Percentiles rank a stretch among this genome's conserved stretches.
phyloP scores from a whole-genome alignment of 805 yeast species.

The Torulaspora franciscae region DNA sequence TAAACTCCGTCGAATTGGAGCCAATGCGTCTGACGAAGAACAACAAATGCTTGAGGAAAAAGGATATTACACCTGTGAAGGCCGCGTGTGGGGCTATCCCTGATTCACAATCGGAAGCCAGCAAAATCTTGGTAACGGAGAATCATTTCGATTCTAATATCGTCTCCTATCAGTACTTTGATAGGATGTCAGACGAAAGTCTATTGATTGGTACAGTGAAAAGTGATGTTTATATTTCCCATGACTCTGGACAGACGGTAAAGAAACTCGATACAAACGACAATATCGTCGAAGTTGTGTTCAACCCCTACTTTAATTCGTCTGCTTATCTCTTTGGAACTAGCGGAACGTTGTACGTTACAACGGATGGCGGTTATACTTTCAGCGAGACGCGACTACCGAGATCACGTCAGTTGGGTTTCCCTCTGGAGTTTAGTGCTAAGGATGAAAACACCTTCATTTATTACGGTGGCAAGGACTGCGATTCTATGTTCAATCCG shows the following conservation, averaged over 20 bases:
- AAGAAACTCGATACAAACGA: slow-evolving; percentile 35
- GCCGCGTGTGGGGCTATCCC: slow-evolving; percentile 26
- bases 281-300: slow-evolving; percentile 46
- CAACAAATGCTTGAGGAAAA: slow-evolving; percentile 24
- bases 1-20: slow-evolving; percentile 10
- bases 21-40: slow-evolving; percentile 19
- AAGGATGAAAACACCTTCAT: slow-evolving; percentile 53
- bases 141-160: slow-evolving; percentile 51
- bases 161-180: slow-evolving; percentile 47
- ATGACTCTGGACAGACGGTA: slow-evolving; percentile 60
- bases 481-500: slow-evolving; percentile 43
- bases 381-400: slow-evolving; percentile 51
- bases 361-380: slow-evolving; percentile 62
- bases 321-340: slow-evolving; percentile 42
- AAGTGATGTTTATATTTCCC: slow-evolving; percentile 57
- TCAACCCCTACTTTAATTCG: slow-evolving; percentile 46
- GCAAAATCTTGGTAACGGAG: slow-evolving; percentile 37
- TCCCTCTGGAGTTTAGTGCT: slow-evolving; percentile 59
- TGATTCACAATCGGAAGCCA: slow-evolving; percentile 13
- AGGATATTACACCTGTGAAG: slow-evolving; percentile 27
- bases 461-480: slow-evolving; percentile 59
- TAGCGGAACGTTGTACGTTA: slow-evolving; percentile 47
- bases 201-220: slow-evolving; percentile 54
- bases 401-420: slow-evolving; percentile 38
- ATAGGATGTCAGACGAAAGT: slow-evolving; percentile 52